phyloP scores from a whole-genome alignment of 2,329 filamentous ascomycete species.

The Xylariaceae sp. region DNA sequence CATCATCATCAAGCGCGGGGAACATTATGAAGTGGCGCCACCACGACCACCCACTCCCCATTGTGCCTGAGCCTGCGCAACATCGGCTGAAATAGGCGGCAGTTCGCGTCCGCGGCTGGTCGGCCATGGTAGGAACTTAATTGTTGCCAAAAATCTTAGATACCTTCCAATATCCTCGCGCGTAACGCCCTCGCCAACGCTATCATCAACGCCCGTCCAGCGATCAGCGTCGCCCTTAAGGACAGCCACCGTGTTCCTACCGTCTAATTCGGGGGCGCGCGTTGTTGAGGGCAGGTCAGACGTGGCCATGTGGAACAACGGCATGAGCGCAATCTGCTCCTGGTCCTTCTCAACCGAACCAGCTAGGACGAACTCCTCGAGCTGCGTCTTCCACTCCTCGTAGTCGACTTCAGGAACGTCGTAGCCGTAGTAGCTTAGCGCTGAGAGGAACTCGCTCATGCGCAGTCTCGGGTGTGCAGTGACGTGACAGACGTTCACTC shows the following conservation, averaged over 20 bases:
- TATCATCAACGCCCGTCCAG: constrained; percentile 65
- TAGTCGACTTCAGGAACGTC: constrained; percentile 71
- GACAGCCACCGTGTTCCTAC: constrained; percentile 69
- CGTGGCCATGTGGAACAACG: constrained; percentile 76
- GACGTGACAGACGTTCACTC: constrained; percentile 72
- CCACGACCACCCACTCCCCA: constrained; percentile 39
- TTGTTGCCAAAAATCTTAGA: constrained; percentile 65
- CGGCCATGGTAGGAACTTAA: constrained; percentile 65
- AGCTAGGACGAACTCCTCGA: constrained; percentile 72
- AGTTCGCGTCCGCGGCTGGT: constrained; percentile 41
- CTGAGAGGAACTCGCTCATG: constrained; percentile 78
- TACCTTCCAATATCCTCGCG: constrained; percentile 69
- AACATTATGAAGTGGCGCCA: no score
- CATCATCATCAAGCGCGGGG: no score
- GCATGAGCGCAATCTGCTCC: constrained; percentile 75
- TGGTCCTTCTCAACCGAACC: constrained; percentile 60
- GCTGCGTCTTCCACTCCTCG: constrained; percentile 68
- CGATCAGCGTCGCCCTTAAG: constrained; percentile 67
- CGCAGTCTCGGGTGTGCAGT: constrained; percentile 80
- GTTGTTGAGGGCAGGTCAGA: constrained; percentile 72
- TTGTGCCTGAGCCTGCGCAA: constrained; percentile 33
- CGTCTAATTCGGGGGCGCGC: constrained; percentile 76
- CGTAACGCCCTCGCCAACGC: constrained; percentile 61
- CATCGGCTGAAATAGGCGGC: constrained; percentile 40
- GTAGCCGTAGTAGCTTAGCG: constrained; percentile 77